A percentile compares a stretch with the other conserved stretches of the same genome.
Conservation (phyloP, 768 basidiomycete genomes). For the Trametes meyenii region DNA sequence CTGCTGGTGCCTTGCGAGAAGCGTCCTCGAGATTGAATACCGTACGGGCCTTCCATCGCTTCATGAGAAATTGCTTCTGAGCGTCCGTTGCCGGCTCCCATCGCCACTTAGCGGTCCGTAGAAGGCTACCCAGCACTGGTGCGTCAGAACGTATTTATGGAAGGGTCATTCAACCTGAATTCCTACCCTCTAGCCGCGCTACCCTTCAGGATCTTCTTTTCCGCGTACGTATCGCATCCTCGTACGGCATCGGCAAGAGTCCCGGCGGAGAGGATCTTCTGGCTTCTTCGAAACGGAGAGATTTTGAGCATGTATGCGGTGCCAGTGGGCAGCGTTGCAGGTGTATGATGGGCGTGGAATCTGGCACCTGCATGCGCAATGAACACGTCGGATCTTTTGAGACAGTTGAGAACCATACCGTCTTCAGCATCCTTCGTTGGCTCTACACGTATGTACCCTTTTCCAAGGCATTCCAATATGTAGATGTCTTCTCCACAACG, state of each 20-base stretch:
- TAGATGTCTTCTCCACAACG: conserved; percentile 71
- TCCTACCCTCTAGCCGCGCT: conserved; percentile 52
- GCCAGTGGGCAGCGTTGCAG: conserved; percentile 47
- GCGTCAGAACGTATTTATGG: background rate
- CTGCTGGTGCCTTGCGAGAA: conserved; percentile 23
- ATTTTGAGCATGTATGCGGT: conserved; percentile 49
- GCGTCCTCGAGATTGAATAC: conserved; percentile 15
- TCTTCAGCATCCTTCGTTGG: conserved; percentile 39
- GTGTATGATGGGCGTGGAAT: conserved; percentile 58
- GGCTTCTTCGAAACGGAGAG: conserved; percentile 52
- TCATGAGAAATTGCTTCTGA: conserved; percentile 60
- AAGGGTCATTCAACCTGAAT: background rate
- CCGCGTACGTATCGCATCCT: conserved; percentile 71
- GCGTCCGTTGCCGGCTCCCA: conserved; percentile 56
- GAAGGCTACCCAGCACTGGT: conserved; percentile 40
- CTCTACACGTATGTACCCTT: conserved; percentile 69
- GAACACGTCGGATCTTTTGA: background rate
- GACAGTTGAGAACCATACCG: conserved; percentile 30
- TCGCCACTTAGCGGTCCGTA: conserved; percentile 70
- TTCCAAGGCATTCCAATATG: conserved; percentile 74
- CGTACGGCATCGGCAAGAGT: conserved; percentile 62
- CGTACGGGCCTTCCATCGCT: conserved; percentile 46
- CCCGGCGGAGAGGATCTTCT: conserved; percentile 52
- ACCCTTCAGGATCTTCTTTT: conserved; percentile 56
- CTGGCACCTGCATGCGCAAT: conserved; percentile 31